Evolutionary conservation across 164 flowering plant species (phyloP).

Genomic region (Euptelea pleiosperma): DNA sequence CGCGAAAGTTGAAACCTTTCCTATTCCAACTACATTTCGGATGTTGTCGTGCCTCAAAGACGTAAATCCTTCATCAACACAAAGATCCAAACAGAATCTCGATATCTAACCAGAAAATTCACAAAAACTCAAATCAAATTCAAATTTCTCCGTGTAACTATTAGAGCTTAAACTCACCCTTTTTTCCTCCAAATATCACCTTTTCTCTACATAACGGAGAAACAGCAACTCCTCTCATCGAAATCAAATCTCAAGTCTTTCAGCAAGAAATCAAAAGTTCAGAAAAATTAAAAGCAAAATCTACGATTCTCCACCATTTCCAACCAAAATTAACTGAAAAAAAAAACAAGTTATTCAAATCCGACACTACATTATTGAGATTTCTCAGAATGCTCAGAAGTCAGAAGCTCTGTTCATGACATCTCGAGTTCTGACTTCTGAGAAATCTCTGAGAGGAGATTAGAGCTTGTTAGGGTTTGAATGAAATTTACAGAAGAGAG

Average conservation of each 20-base stretch:
- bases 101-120: too few relatives aligned
- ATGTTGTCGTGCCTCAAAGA: too few relatives aligned
- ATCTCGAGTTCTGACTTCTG: background rate
- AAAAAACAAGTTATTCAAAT: background rate
- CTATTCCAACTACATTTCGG: too few relatives aligned
- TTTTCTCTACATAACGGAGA: background rate
- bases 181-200: background rate
- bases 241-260: background rate
- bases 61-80: too few relatives aligned
- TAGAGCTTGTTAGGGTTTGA: too few relatives aligned
- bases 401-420: background rate
- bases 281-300: background rate
- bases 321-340: background rate
- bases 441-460: background rate
- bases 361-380: background rate
- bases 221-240: background rate
- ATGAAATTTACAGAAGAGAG: background rate
- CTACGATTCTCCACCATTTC: background rate
- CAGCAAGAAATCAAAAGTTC: background rate
- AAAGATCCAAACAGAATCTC: too few relatives aligned
- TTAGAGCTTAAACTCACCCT: too few relatives aligned
- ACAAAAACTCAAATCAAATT: too few relatives aligned
- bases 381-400: background rate
- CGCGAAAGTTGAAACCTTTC: too few relatives aligned
- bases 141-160: too few relatives aligned